Conservation (phyloP, 805 yeast genomes). For the Suhomyces prunicola region DNA sequence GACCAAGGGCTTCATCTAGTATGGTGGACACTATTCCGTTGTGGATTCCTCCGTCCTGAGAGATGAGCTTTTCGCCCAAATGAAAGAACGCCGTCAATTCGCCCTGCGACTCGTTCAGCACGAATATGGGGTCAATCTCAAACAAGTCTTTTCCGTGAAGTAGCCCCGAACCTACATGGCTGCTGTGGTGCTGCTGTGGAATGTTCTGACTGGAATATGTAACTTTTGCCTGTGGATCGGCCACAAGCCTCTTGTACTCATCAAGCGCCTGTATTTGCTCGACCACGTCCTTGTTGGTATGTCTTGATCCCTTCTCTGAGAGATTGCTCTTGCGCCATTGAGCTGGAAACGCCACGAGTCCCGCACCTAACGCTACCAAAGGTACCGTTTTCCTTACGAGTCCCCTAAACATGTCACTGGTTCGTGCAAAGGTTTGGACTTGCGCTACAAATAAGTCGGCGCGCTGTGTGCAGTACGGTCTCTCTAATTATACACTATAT, state of each 20-base stretch:
- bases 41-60: conserved; percentile 72
- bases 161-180: conserved; percentile 69
- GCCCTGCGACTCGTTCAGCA: conserved; percentile 47
- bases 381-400: conserved; percentile 27
- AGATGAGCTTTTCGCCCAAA: conserved; percentile 62
- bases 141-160: conserved; percentile 64
- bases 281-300: conserved; percentile 19
- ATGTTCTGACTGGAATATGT: conserved; percentile 15
- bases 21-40: conserved; percentile 78
- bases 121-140: conserved; percentile 74
- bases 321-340: conserved; percentile 19
- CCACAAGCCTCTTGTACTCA: conserved; percentile 16
- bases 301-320: conserved; percentile 10
- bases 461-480: not conserved
- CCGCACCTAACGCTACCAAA: conserved; percentile 29
- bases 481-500: not conserved
- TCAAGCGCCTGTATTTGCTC: conserved; percentile 16
- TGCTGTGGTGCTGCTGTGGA: conserved; percentile 12
- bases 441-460: not conserved
- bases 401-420: conserved; percentile 23
- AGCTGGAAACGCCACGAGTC: conserved; percentile 26
- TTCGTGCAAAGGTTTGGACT: not conserved
- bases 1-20: conserved; percentile 80
- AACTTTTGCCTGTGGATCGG: conserved; percentile 11
- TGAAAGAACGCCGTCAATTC: conserved; percentile 66